Evolutionary conservation across 108 stramenopile genomes (phyloP).

Genomic region (Cyclotella sp.): DNA sequence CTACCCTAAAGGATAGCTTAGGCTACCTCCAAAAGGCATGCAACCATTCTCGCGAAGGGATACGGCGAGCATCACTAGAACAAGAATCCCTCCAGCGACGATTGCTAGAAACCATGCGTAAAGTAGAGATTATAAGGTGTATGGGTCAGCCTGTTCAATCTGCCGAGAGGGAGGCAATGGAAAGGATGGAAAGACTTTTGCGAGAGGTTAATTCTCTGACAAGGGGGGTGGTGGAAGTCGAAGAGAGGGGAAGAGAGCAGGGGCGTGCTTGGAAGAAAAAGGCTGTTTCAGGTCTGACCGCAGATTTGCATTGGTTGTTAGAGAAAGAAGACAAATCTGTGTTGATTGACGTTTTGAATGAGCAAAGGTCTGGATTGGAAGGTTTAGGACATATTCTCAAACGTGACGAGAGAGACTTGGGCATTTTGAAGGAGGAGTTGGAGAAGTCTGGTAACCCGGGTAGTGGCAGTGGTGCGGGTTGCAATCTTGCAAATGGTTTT

Average conservation of each 20-base stretch:
- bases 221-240: conserved; percentile 21
- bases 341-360: conserved; percentile 49
- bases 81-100: conserved; percentile 54
- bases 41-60: conserved; percentile 16
- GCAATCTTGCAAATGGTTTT: not conserved
- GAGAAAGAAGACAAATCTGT: conserved; percentile 40
- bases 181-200: conserved; percentile 34
- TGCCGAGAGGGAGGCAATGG: conserved; percentile 64
- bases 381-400: conserved; percentile 38
- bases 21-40: conserved; percentile 16
- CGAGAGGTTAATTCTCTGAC: conserved; percentile 20
- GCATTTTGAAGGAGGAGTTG: conserved; percentile 51
- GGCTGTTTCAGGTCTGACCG: conserved; percentile 23
- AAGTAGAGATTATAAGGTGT: conserved; percentile 79
- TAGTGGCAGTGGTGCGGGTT: not conserved
- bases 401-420: conserved; percentile 48
- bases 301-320: conserved; percentile 19
- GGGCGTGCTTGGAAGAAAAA: conserved; percentile 28
- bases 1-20: conserved; percentile 37
- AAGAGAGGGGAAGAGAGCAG: conserved; percentile 44
- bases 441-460: not conserved
- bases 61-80: conserved; percentile 34
- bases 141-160: conserved; percentile 70
- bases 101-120: conserved; percentile 72
- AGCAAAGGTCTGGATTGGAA: conserved; percentile 51